Evolutionary conservation across 2,329 filamentous ascomycete species (phyloP).

Genomic region (Penicillium hordei): DNA sequence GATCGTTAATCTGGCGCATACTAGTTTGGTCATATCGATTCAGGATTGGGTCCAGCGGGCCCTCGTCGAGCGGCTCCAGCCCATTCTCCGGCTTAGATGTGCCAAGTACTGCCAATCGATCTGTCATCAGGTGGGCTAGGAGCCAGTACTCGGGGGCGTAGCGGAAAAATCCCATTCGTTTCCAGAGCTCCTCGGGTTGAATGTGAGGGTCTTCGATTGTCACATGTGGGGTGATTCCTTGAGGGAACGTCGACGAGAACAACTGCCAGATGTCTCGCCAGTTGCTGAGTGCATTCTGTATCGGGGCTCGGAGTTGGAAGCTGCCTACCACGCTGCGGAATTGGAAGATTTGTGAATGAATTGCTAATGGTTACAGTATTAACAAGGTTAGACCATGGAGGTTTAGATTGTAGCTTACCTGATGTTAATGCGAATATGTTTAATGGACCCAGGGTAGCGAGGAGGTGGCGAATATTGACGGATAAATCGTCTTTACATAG

Average conservation of each 20-base stretch:
- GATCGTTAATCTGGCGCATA: conserved; percentile 42
- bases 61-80: conserved; percentile 7
- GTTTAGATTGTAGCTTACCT: no score
- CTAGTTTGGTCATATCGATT: conserved; percentile 43
- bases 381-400: no score
- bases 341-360: no score
- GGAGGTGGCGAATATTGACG: no score
- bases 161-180: conserved; percentile 33
- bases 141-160: conserved; percentile 32
- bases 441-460: no score
- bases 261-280: no score
- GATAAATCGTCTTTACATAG: no score
- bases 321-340: no score
- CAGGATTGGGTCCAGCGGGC: conserved; percentile 30
- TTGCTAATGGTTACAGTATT: no score
- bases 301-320: no score
- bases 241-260: background rate
- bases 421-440: no score
- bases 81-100: conserved; percentile 4
- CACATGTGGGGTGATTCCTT: conserved; percentile 6
- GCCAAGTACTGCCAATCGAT: conserved; percentile 24
- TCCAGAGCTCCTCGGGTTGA: conserved; percentile 33
- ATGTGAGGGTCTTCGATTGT: conserved; percentile 15
- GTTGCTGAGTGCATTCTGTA: no score
- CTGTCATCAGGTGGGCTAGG: conserved; percentile 34